Evolutionary conservation across 345 rosid genomes (phyloP), one percentile per base, ranked within the genome.

Genomic region (Populus nigra): DNA sequence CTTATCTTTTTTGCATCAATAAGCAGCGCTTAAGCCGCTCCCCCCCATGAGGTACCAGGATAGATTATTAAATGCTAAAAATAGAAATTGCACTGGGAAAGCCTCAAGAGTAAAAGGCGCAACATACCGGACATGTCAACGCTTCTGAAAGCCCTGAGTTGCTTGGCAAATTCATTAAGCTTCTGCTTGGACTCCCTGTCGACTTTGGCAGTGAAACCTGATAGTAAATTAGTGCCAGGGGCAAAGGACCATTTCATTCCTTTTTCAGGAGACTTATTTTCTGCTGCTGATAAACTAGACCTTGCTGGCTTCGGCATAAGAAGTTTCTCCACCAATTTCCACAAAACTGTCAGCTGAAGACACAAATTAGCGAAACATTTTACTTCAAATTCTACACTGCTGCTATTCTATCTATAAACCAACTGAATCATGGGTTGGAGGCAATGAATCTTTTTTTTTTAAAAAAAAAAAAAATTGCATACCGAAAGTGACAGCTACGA

Each of bases 61-160:
- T 47, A 47, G 18, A 47, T 47, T 47, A 47, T 4, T 15, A 15
- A 12, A 47, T 47, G 50, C 5, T 3, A 45, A 45, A 43, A 47
- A 47, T 3, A 15, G 12, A 63, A 65, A 65, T 29, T n/a, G 15
- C 22, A 33, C 39, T 22, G 39, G n/a, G 7, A 29, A 9, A 79
- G 62, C 53, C 53, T 11, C 13, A 41, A 41, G 12, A 43, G 47
- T 43, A 43, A 2, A 43, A 43, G 47, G 47, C 47, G 33, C 65
- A 75, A 75, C 80, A 70, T 87, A 93, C 99, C 99, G 88, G 99
- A 89, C 96, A 95, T 90, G 91, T 95, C 99, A 83, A 93, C 95
- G 73, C 84, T 82, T 80, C 91, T 82, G 78, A 91, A 95, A 5
- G 90, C 55, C 85, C 94, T 85, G 8, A 95, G 93, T 81, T 92